Base-by-base conservation (phyloP, 805 yeast genomes). In the Teunomyces cretensis region DNA sequence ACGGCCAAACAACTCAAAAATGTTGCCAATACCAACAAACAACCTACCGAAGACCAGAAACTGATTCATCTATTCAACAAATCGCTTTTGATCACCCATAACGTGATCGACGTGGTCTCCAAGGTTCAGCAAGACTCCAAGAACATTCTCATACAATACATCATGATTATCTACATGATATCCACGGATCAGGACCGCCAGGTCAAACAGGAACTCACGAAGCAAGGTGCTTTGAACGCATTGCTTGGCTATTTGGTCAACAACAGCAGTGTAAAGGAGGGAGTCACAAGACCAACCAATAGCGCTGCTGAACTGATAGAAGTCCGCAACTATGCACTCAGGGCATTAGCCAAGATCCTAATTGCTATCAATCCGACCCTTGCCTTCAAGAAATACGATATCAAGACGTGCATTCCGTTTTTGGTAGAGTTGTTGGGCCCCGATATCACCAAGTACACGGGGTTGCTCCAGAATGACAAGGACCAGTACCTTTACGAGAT, bases 381-480 rank as follows among this genome's bases (percentile, higher is more conserved):
- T 6, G 65, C 74, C 0, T 75, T 78, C 54, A 60, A 64, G 4
- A 67, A 71, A 41, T 65, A 60, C 41, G 75, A 72, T 30, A 54
- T 67, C 5, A 58, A 64, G n/a, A 68, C 78, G 0, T 60, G 75
- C 17, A 55, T 78, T 8, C 79, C 81, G 0, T 79, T 78, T 48
- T 58, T 81, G 35, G 68, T 77, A 26, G 79, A 77, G 41, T 55
- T 75, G 7, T 47, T 78, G 17, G 75, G 76, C 1, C 74, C 62
- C 1, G 61, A 60, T 39, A 51, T 59, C 5, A 42, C 61, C 9
- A 44, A 55, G 13, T 61, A 62, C 41, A 15, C 48, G 2, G 58
- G 59, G 1, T 9, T 40, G 1, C 15, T 46, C 2, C 31, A 30
- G 8, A 28, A 22, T 15, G 30, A 14, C n/a, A 39, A 41, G 9